A percentile compares a stretch with the other conserved stretches of the same genome.
These are phyloP conservation scores for Grosmannia clavigera DNA, from an alignment of 2,329 filamentous ascomycete genomes.

Conservation along the genomic window DNA sequence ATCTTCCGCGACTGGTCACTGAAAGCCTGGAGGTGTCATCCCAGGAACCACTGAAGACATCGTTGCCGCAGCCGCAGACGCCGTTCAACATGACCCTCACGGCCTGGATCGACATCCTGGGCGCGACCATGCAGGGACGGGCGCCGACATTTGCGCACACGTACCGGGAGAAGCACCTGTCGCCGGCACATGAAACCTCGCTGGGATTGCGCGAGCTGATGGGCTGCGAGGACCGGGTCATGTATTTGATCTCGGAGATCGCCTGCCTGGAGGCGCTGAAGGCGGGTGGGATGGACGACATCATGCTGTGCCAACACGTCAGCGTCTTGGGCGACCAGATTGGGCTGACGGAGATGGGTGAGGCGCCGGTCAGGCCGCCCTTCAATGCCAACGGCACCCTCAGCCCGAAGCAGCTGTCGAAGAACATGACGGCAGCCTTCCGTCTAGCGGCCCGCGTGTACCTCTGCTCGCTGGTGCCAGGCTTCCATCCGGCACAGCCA, in stretches of 20 bases:
- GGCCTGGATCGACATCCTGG: constrained; percentile 94
- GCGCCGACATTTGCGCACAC: constrained; percentile 83
- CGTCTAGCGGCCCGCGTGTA: constrained; percentile 88
- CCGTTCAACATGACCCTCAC: constrained; percentile 94
- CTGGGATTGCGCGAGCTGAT: constrained; percentile 81
- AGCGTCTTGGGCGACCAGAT: constrained; percentile 80
- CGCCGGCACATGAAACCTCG: constrained; percentile 42
- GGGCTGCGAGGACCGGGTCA: constrained; percentile 93
- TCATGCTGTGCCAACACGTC: constrained; percentile 79
- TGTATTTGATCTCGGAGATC: constrained; percentile 97
- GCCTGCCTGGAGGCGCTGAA: constrained; percentile 89
- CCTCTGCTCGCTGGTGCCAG: constrained; percentile 88
- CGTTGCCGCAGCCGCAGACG: constrained; percentile 44
- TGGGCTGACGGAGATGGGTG: constrained; percentile 60
- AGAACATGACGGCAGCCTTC: constrained; percentile 84
- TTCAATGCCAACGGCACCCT: constrained; percentile 62
- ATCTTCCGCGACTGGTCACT: constrained; percentile 56
- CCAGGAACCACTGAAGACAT: constrained; percentile 16
- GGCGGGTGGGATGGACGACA: constrained; percentile 68
- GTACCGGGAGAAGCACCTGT: constrained; percentile 90
- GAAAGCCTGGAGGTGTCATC: background rate
- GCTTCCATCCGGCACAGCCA: constrained; percentile 62
- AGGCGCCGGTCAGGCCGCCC: constrained; percentile 44
- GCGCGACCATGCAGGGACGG: constrained; percentile 78
- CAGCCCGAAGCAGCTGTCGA: constrained; percentile 69